phyloP scores from a whole-genome alignment of 768 basidiomycete species.

The Tricholoma sp. region DNA sequence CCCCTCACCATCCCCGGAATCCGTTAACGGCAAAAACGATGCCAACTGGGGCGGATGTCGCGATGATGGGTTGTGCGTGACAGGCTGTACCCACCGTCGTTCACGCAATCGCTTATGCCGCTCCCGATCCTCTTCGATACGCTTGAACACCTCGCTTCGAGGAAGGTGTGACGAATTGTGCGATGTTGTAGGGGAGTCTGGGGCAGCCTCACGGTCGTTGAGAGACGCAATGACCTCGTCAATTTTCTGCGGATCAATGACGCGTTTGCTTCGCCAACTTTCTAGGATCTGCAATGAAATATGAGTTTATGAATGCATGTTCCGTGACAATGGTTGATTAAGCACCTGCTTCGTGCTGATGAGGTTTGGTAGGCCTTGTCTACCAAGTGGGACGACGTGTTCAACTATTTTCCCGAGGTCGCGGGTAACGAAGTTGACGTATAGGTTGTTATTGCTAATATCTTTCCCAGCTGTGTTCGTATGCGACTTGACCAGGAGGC shows the following conservation, averaged over 20 bases:
- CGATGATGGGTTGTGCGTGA: constrained; percentile 45
- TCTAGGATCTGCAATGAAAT: constrained; percentile 66
- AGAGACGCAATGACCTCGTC: constrained; percentile 63
- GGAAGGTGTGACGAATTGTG: constrained; percentile 36
- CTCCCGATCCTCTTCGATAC: constrained; percentile 90
- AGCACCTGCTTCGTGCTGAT: constrained; percentile 82
- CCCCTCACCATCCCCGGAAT: constrained; percentile 47
- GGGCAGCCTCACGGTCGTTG: constrained; percentile 33
- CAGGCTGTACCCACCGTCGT: constrained; percentile 85
- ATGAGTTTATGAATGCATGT: too few relatives aligned
- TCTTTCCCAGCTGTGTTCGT: constrained; percentile 36
- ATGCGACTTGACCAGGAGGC: constrained; percentile 61
- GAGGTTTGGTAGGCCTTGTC: constrained; percentile 83
- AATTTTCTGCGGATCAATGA: constrained; percentile 73
- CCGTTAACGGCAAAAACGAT: constrained; percentile 56
- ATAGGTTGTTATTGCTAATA: constrained; percentile 42
- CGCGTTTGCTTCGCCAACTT: constrained; percentile 82
- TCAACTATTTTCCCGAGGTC: constrained; percentile 78
- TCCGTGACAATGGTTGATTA: background rate
- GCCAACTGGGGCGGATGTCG: constrained; percentile 43
- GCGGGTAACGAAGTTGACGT: constrained; percentile 72
- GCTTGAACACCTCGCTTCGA: constrained; percentile 69
- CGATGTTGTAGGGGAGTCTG: constrained; percentile 19
- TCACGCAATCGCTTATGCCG: constrained; percentile 90
- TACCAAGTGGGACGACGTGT: constrained; percentile 83